A percentile compares a stretch with the other conserved stretches of the same genome.
Evolutionary conservation across 2,329 filamentous ascomycete species (phyloP).

Genomic region (Leptographium flavum): DNA sequence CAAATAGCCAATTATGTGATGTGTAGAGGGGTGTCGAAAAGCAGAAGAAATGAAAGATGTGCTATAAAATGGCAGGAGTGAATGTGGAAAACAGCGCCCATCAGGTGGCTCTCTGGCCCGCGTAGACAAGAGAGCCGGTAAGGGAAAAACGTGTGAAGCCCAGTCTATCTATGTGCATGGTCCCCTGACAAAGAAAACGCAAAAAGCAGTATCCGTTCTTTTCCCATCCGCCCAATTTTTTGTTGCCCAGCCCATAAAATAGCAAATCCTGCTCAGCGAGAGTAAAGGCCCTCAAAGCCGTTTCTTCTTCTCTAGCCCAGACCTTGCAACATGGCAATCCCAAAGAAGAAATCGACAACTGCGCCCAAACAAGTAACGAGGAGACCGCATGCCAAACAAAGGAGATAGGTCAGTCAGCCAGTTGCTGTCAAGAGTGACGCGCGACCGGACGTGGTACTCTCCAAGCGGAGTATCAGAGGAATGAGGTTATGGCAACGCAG

Average conservation of each 20-base stretch:
- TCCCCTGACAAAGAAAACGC: neutral
- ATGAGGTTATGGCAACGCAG: too few species aligned
- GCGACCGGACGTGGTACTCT: neutral
- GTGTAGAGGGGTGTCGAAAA: neutral
- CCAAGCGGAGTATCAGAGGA: neutral
- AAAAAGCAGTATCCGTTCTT: constrained; percentile 7
- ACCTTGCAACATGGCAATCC: neutral
- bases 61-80: neutral
- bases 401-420: neutral
- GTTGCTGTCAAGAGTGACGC: neutral
- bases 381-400: too few species aligned
- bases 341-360: neutral
- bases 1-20: neutral
- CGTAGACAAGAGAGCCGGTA: neutral
- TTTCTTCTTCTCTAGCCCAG: neutral
- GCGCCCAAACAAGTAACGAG: neutral
- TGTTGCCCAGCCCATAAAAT: constrained; percentile 4
- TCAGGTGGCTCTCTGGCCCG: neutral
- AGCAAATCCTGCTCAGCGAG: neutral
- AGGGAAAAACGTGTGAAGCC: neutral
- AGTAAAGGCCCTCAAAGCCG: neutral
- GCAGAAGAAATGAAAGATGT: neutral
- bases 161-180: constrained; percentile 3
- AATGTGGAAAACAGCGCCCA: neutral
- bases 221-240: constrained; percentile 7